Conservation (phyloP, 768 basidiomycete species). For the Russula earlei region DNA sequence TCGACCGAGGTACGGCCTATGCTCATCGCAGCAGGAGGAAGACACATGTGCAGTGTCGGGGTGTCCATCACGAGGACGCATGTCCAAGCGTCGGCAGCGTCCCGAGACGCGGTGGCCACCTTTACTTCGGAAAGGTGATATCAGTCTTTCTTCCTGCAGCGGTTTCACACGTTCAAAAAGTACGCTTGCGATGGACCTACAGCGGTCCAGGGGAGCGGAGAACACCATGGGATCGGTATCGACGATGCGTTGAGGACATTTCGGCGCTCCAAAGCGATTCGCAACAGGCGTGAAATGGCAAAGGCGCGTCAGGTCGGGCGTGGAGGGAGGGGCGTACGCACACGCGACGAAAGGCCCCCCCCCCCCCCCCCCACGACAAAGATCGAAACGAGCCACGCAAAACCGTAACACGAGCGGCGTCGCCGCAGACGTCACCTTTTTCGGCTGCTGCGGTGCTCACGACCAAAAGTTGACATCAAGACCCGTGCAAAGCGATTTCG, state of each 20-base stretch:
- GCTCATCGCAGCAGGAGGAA: neutral
- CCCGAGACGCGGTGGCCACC: neutral
- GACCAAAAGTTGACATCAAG: no score
- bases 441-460: neutral
- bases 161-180: no score
- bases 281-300: no score
- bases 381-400: neutral
- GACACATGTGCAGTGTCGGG: no score
- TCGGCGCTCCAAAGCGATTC: no score
- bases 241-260: no score
- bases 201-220: neutral
- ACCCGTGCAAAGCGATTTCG: no score
- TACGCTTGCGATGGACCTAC: neutral
- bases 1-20: neutral
- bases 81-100: neutral
- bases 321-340: neutral
- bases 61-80: neutral
- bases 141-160: neutral
- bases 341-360: neutral
- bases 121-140: no score
- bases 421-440: neutral
- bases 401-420: no score
- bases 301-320: no score
- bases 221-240: neutral
- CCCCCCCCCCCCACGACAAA: neutral